Evolutionary conservation across 2,329 filamentous ascomycete species (phyloP).

Genomic region (Claviceps citrina): DNA sequence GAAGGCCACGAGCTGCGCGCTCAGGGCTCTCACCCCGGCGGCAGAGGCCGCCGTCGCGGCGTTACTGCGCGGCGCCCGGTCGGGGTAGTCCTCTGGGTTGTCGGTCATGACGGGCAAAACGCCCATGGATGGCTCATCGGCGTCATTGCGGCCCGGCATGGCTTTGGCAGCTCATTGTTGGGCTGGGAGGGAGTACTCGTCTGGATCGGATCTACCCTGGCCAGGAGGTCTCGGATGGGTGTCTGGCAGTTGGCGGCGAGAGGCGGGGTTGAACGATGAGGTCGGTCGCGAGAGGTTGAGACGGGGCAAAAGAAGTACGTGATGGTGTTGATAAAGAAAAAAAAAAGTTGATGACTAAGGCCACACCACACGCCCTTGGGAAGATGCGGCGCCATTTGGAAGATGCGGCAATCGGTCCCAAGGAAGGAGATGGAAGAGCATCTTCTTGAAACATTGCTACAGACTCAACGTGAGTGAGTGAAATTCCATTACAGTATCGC

Average conservation of each 20-base stretch:
- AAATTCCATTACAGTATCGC: no score
- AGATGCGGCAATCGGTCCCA: no score
- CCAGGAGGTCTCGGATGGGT: not conserved
- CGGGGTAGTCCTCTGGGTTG: slow-evolving; percentile 23
- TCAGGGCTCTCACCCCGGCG: slow-evolving; percentile 68
- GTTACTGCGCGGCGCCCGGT: slow-evolving; percentile 35
- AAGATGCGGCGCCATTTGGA: no score
- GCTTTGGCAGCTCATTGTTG: slow-evolving; percentile 19
- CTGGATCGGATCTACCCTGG: not conserved
- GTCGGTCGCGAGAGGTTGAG: not conserved
- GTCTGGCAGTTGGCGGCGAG: not conserved
- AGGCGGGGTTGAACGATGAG: not conserved
- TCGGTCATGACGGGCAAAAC: slow-evolving; percentile 27
- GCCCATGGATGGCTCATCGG: slow-evolving; percentile 17
- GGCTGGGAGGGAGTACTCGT: not conserved
- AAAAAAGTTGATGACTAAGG: no score
- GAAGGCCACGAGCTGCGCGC: slow-evolving; percentile 70
- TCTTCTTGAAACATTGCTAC: no score
- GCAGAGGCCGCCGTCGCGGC: slow-evolving; percentile 63
- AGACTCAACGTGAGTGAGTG: no score
- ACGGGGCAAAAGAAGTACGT: no score
- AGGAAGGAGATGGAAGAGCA: no score
- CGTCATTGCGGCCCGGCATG: slow-evolving; percentile 22
- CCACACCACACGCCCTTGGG: no score
- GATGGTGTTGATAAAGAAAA: no score